Percentiles rank a stretch among this genome's conserved stretches.
phyloP scores from a whole-genome alignment of 2,329 filamentous ascomycete species.

The Penicillium sp. region DNA sequence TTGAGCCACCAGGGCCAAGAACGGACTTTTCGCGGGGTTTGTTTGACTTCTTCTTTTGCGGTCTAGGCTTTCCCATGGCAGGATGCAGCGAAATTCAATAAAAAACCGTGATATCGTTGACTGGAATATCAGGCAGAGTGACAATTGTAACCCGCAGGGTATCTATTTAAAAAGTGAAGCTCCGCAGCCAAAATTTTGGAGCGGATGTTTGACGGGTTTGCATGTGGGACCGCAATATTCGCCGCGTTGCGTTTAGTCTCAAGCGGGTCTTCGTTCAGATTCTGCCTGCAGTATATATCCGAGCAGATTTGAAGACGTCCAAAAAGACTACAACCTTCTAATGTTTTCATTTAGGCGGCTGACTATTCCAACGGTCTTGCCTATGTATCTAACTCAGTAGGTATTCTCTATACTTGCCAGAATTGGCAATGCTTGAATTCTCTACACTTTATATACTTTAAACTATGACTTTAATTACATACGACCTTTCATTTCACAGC shows the following conservation, averaged over 20 bases:
- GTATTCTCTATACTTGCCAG: no score
- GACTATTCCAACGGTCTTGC: background rate
- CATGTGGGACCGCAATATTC: conserved; percentile 35
- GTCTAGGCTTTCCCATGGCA: conserved; percentile 54
- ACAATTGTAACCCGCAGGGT: conserved; percentile 3
- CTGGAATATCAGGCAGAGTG: background rate
- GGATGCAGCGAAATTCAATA: conserved; percentile 4
- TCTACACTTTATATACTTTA: no score
- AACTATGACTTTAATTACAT: no score
- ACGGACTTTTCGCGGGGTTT: conserved; percentile 45
- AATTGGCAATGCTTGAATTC: no score
- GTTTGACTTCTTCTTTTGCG: conserved; percentile 45
- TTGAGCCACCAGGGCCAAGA: conserved; percentile 40
- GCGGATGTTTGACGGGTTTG: conserved; percentile 42
- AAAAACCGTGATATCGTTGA: background rate
- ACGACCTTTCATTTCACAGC: background rate
- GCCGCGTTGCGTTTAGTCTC: background rate
- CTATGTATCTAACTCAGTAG: no score
- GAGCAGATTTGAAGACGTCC: no score
- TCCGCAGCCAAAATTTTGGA: conserved; percentile 28
- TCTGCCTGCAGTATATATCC: background rate
- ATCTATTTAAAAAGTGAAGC: conserved; percentile 20
- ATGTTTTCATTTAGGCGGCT: no score
- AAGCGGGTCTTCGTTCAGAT: background rate
- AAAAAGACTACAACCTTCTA: no score